Evolutionary conservation across 495 filamentous ascomycete genomes (phyloP).

Genomic region (Hypoxylon fragiforme): DNA sequence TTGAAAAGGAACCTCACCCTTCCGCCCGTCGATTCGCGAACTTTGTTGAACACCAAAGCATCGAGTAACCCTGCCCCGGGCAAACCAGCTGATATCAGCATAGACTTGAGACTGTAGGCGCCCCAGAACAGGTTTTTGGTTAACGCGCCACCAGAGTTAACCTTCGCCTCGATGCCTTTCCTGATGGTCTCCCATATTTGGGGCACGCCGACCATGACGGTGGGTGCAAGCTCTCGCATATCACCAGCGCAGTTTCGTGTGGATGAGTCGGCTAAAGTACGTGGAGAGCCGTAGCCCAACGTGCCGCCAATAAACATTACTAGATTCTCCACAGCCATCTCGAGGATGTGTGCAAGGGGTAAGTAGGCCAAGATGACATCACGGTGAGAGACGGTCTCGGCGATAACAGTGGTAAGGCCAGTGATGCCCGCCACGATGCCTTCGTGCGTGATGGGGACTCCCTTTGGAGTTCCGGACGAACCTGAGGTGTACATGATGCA

Average conservation of each 20-base stretch:
- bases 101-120: conserved; percentile 50
- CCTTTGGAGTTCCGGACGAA: conserved; percentile 88
- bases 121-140: conserved; percentile 47
- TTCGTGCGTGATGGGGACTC: conserved; percentile 77
- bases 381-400: conserved; percentile 52
- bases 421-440: conserved; percentile 69
- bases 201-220: conserved; percentile 81
- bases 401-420: conserved; percentile 46
- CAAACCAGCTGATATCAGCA: conserved; percentile 65
- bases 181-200: conserved; percentile 78
- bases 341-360: conserved; percentile 88
- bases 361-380: conserved; percentile 79
- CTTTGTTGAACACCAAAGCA: conserved; percentile 75
- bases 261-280: conserved; percentile 71
- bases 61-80: conserved; percentile 75
- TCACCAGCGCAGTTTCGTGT: conserved; percentile 60
- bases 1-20: conserved; percentile 71
- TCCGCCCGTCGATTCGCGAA: conserved; percentile 73
- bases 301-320: conserved; percentile 72
- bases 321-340: conserved; percentile 76
- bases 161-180: conserved; percentile 73
- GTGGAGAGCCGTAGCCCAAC: conserved; percentile 84
- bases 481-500: conserved; percentile 97
- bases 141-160: conserved; percentile 47
- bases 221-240: conserved; percentile 78